These are phyloP conservation scores for Pichia sp. DNA, from an alignment of 1,139 yeast genomes.

Conservation along the genomic window DNA sequence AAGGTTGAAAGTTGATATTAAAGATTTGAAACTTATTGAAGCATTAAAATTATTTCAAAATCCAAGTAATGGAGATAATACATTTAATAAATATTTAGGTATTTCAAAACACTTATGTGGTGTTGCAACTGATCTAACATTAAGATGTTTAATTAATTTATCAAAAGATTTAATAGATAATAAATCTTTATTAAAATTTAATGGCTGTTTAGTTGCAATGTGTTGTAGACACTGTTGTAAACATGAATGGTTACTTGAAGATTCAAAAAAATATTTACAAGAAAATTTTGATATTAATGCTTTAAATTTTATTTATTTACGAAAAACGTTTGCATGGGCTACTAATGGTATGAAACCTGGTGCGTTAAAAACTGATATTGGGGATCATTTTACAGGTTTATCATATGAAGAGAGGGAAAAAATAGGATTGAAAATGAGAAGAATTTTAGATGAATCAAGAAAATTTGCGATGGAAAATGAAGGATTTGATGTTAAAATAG, in stretches of 20 bases:
- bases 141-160: conserved; percentile 52
- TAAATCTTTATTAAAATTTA: no score
- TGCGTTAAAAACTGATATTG: conserved; percentile 30
- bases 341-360: conserved; percentile 56
- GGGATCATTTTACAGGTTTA: conserved; percentile 41
- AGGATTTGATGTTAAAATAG: conserved; percentile 41
- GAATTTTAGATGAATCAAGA: conserved; percentile 62
- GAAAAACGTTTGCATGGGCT: conserved; percentile 81
- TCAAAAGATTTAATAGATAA: conserved; percentile 1
- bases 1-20: conserved; percentile 69
- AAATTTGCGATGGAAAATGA: conserved; percentile 39
- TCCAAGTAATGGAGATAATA: neutral
- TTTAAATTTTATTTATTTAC: conserved; percentile 47
- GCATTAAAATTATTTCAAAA: conserved; percentile 33
- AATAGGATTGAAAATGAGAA: conserved; percentile 62
- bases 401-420: conserved; percentile 42
- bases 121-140: conserved; percentile 83
- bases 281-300: conserved; percentile 26
- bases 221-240: conserved; percentile 88
- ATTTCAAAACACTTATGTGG: conserved; percentile 90
- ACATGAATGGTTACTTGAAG: conserved; percentile 44
- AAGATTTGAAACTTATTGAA: conserved; percentile 54
- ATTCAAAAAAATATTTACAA: conserved; percentile 37
- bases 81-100: conserved; percentile 42
- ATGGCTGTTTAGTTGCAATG: conserved; percentile 79